These are phyloP conservation scores for Lepidium aucheri DNA, from an alignment of 345 rosid genomes.

Conservation along the genomic window DNA sequence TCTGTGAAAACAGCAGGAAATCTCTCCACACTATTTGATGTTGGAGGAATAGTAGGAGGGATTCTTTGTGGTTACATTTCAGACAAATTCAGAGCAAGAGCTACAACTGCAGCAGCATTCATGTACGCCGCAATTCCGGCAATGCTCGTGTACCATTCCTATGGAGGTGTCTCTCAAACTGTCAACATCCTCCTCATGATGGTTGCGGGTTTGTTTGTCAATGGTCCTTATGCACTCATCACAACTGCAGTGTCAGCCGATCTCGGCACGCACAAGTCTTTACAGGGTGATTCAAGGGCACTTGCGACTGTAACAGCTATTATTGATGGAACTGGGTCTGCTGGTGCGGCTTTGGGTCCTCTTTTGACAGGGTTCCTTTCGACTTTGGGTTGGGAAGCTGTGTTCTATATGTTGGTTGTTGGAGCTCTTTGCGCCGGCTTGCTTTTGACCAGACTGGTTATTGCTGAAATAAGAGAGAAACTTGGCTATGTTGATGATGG, in stretches of 20 bases:
- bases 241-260: slow-evolving; percentile 97
- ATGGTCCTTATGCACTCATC: slow-evolving; percentile 94
- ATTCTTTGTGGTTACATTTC: slow-evolving; percentile 76
- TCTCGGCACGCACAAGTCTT: slow-evolving; percentile 85
- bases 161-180: slow-evolving; percentile 55
- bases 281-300: slow-evolving; percentile 85
- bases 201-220: slow-evolving; percentile 74
- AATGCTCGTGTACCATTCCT: slow-evolving; percentile 62
- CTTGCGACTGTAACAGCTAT: slow-evolving; percentile 93
- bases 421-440: slow-evolving; percentile 76
- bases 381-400: slow-evolving; percentile 63
- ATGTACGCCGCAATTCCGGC: slow-evolving; percentile 84
- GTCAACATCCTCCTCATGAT: slow-evolving; percentile 76
- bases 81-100: slow-evolving; percentile 75
- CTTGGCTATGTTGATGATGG: slow-evolving; percentile 43
- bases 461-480: slow-evolving; percentile 30
- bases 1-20: slow-evolving; percentile 94
- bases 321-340: slow-evolving; percentile 90
- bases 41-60: slow-evolving; percentile 89
- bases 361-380: slow-evolving; percentile 86
- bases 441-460: slow-evolving; percentile 59
- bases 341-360: slow-evolving; percentile 92
- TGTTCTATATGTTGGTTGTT: slow-evolving; percentile 61
- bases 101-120: slow-evolving; percentile 76
- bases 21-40: slow-evolving; percentile 84